These are phyloP conservation scores for Nectriaceae sp. DNA, from an alignment of 2,329 filamentous ascomycete genomes.

Conservation along the genomic window DNA sequence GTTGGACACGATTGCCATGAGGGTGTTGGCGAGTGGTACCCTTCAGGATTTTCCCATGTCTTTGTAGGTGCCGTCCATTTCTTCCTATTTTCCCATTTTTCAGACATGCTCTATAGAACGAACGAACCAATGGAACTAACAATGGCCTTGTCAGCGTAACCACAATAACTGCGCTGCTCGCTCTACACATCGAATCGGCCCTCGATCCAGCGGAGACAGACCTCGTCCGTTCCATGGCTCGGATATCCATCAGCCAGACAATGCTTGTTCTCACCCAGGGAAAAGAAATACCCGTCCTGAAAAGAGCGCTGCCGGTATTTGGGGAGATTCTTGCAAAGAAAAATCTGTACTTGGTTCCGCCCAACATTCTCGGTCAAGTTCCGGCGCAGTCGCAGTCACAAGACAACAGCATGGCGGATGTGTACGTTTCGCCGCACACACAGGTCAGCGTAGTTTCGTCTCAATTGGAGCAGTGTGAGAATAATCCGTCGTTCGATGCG, in stretches of 20 bases:
- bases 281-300: slow-evolving; percentile 5
- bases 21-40: slow-evolving; percentile 4
- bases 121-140: not conserved
- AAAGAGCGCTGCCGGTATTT: slow-evolving; percentile 6
- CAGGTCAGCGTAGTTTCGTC: too few relatives aligned
- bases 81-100: too few relatives aligned
- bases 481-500: too few relatives aligned
- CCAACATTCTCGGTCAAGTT: too few relatives aligned
- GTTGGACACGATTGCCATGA: slow-evolving; percentile 11
- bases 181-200: slow-evolving; percentile 7
- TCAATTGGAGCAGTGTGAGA: too few relatives aligned
- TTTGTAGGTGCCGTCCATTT: too few relatives aligned
- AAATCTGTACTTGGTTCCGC: too few relatives aligned
- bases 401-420: too few relatives aligned
- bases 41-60: slow-evolving; percentile 6
- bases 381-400: too few relatives aligned
- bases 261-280: slow-evolving; percentile 7
- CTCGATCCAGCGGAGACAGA: slow-evolving; percentile 10
- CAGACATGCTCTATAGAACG: too few relatives aligned
- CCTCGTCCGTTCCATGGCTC: slow-evolving; percentile 6
- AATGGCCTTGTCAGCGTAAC: slow-evolving; percentile 1
- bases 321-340: too few relatives aligned
- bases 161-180: slow-evolving; percentile 7
- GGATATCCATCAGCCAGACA: slow-evolving; percentile 6
- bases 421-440: too few relatives aligned